Evolutionary conservation across 352 stramenopile genomes (phyloP).

Genomic region (Globisporangium echinulatum): DNA sequence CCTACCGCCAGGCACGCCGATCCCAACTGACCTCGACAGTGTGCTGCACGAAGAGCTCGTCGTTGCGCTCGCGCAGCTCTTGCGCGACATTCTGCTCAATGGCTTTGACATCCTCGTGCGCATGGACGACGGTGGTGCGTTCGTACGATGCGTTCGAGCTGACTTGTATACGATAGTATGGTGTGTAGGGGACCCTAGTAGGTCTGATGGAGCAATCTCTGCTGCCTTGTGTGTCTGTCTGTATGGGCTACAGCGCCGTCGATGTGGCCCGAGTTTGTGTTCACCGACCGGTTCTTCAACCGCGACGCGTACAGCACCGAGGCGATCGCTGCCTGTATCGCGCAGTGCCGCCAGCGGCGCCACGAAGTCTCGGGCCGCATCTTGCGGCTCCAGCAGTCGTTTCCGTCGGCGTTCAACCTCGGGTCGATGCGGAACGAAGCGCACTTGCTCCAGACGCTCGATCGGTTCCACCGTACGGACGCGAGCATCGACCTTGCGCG

Average conservation of each 20-base stretch:
- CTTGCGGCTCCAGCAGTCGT: constrained; percentile 49
- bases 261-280: constrained; percentile 66
- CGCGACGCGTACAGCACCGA: constrained; percentile 30
- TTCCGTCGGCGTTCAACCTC: constrained; percentile 23
- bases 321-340: constrained; percentile 50
- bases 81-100: constrained; percentile 67
- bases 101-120: constrained; percentile 68
- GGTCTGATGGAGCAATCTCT: too few species aligned
- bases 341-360: constrained; percentile 38
- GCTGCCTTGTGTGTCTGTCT: too few species aligned
- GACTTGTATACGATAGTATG: neutral
- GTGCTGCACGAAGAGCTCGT: constrained; percentile 66
- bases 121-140: constrained; percentile 73
- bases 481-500: constrained; percentile 58
- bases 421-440: constrained; percentile 63
- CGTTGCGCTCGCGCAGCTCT: constrained; percentile 57
- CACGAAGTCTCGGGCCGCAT: constrained; percentile 60
- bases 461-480: constrained; percentile 76
- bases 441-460: constrained; percentile 68
- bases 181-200: neutral
- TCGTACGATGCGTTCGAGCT: neutral
- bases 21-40: constrained; percentile 32
- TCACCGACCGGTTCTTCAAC: constrained; percentile 72
- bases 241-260: constrained; percentile 31
- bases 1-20: constrained; percentile 41